Conservation (phyloP, 208 protist genomes). For the Porcisia hertigi region DNA sequence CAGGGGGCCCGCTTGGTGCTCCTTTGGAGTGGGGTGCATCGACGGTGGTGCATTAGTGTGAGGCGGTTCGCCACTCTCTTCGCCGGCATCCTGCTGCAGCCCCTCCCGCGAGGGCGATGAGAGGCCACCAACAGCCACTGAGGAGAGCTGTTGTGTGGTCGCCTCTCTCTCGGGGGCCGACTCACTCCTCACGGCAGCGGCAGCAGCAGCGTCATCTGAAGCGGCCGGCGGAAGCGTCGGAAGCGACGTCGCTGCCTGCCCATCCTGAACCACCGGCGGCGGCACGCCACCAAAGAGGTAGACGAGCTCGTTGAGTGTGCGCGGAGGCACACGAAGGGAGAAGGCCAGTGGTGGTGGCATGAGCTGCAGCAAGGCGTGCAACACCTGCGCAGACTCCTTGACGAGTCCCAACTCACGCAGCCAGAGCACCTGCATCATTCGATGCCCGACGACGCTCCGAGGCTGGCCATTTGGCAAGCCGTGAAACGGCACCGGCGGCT, state of each 20-base stretch:
- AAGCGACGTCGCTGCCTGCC: too few relatives aligned
- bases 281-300: conserved; percentile 39
- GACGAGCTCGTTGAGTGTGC: conserved; percentile 51
- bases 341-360: conserved; percentile 35
- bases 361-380: conserved; percentile 19
- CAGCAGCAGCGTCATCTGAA: not conserved
- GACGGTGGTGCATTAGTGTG: not conserved
- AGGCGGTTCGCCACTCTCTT: not conserved
- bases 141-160: not conserved
- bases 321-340: conserved; percentile 30
- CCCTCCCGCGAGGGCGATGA: not conserved
- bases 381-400: conserved; percentile 30
- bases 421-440: conserved; percentile 77
- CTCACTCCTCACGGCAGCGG: not conserved
- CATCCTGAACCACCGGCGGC: not conserved
- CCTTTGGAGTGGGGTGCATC: not conserved
- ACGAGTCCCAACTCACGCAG: conserved; percentile 60
- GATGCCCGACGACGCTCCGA: conserved; percentile 46
- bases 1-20: not conserved
- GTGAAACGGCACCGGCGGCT: conserved; percentile 33
- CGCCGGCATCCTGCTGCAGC: not conserved
- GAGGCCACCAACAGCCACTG: not conserved
- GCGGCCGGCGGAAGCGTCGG: not conserved
- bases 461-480: conserved; percentile 45
- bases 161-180: not conserved